Evolutionary conservation across 352 stramenopile genomes (phyloP).

Genomic region (Phytophthora pinifolia): DNA sequence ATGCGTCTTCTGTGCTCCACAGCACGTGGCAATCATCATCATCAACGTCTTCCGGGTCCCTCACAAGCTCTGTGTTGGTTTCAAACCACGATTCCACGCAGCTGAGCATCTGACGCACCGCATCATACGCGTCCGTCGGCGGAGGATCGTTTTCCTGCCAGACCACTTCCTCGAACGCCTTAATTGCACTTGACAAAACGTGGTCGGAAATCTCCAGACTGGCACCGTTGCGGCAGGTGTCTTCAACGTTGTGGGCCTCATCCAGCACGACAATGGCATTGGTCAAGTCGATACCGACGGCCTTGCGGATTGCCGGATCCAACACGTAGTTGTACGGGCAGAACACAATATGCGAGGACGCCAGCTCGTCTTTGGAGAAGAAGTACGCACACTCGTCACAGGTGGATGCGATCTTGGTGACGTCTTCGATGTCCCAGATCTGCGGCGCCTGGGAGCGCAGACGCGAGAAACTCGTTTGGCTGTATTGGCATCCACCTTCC

Average conservation of each 20-base stretch:
- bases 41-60: constrained; percentile 28
- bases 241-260: constrained; percentile 88
- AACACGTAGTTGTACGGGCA: constrained; percentile 89
- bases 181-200: constrained; percentile 46
- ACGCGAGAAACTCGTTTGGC: constrained; percentile 36
- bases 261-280: constrained; percentile 83
- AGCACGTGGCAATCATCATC: constrained; percentile 41
- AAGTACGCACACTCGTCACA: constrained; percentile 78
- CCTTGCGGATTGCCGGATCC: constrained; percentile 65
- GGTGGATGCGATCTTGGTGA: constrained; percentile 54
- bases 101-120: constrained; percentile 47
- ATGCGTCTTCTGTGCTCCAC: constrained; percentile 58
- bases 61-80: constrained; percentile 28
- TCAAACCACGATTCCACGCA: constrained; percentile 48
- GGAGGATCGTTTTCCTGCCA: constrained; percentile 35
- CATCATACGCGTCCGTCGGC: constrained; percentile 35
- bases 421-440: constrained; percentile 84
- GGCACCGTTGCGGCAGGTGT: constrained; percentile 69
- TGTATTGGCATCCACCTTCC: constrained; percentile 55
- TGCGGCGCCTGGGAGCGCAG: constrained; percentile 41
- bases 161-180: constrained; percentile 62
- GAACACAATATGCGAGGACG: constrained; percentile 72
- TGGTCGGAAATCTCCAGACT: constrained; percentile 68
- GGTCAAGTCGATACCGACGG: constrained; percentile 62
- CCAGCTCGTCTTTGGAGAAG: constrained; percentile 49